Base-by-base conservation (phyloP, 2,329 filamentous ascomycete species). In the Myriosclerotinia duriaeana region DNA sequence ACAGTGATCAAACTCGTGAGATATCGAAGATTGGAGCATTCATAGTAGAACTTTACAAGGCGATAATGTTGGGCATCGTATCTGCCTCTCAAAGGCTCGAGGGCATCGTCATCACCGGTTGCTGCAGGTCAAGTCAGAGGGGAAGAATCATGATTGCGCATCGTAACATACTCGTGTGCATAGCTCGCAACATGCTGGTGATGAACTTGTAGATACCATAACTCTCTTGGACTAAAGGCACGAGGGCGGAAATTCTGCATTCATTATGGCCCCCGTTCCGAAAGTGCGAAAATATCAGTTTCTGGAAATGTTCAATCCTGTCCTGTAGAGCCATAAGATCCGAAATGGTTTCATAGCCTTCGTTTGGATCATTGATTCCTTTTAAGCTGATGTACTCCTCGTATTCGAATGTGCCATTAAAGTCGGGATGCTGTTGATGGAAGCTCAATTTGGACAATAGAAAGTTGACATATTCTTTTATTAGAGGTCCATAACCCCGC, bases 161-260 rank as follows among this genome's bases (percentile, higher is more conserved):
- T 46, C 22, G 12, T n/a, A 48, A 80, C 89, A 76, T 82, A 93
- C 91, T 93, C 3, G 91, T 94, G 78, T 99, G 94, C 93, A 99
- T 97, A 20, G 95, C 95, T 66, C 95, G 87, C 69, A 99, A 80
- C 95, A 99, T 99, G 89, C 95, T 99, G 0, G 95, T 99, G 71
- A 97, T 93, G 78, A 99, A 99, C 79, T 98, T 98, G 84, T 99
- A 99, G 73, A 99, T 98, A 58, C 95, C 95, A 79, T 98, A 99
- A 77, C 93, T 98, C 81, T 99, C 95, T 77, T 97, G 92, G 3
- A 99, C 95, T 53, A 99, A 82, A 2, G 93, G 92, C 30, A 98
- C 93, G 64, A 99, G 81, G 1, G 95, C 92, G 17, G 94, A 96
- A 74, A 99, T 99, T 69, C 94, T 87, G 78, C 94, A 98, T 78